These are phyloP conservation scores for Fonsecaea multimorphosa DNA, from an alignment of 2,329 filamentous ascomycete genomes.

Conservation along the genomic window DNA sequence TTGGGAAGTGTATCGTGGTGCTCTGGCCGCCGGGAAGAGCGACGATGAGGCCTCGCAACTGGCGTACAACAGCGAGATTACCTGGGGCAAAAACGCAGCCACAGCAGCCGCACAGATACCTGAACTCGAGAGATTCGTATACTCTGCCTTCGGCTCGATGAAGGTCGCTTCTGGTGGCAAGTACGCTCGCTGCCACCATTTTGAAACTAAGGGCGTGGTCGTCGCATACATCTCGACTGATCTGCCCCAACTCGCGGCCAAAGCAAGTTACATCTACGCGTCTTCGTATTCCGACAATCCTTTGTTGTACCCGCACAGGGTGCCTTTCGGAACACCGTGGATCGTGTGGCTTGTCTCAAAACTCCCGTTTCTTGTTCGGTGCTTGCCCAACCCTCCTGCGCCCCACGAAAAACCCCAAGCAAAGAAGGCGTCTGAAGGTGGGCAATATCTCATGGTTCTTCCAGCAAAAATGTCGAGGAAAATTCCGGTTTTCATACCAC, in stretches of 20 bases:
- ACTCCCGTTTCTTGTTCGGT: slow-evolving; percentile 20
- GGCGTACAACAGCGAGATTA: slow-evolving; percentile 24
- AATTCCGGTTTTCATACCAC: slow-evolving; percentile 21
- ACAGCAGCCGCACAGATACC: slow-evolving; percentile 13
- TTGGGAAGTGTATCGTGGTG: slow-evolving; percentile 20
- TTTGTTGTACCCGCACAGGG: slow-evolving; percentile 19
- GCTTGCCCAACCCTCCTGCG: slow-evolving; percentile 11
- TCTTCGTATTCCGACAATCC: slow-evolving; percentile 22
- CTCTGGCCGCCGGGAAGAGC: not conserved
- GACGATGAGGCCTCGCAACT: slow-evolving; percentile 14
- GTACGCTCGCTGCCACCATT: slow-evolving; percentile 20
- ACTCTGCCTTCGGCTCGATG: slow-evolving; percentile 26
- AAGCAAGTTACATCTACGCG: slow-evolving; percentile 17
- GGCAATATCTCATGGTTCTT: slow-evolving; percentile 22
- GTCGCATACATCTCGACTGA: slow-evolving; percentile 13
- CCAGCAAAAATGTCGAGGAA: slow-evolving; percentile 14
- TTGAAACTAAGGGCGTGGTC: slow-evolving; percentile 21
- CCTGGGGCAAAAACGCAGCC: slow-evolving; percentile 20
- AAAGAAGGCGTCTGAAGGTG: slow-evolving; percentile 10
- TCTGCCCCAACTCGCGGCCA: slow-evolving; percentile 12
- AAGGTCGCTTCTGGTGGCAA: slow-evolving; percentile 23
- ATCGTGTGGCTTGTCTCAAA: slow-evolving; percentile 20
- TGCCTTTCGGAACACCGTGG: slow-evolving; percentile 20
- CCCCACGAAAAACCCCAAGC: not conserved
- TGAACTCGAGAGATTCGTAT: slow-evolving; percentile 20